Evolutionary conservation across 1,284 basidiomycete genomes (phyloP), one percentile per base, ranked within the genome.

Genomic region (Ceraceosorus guamensis): DNA sequence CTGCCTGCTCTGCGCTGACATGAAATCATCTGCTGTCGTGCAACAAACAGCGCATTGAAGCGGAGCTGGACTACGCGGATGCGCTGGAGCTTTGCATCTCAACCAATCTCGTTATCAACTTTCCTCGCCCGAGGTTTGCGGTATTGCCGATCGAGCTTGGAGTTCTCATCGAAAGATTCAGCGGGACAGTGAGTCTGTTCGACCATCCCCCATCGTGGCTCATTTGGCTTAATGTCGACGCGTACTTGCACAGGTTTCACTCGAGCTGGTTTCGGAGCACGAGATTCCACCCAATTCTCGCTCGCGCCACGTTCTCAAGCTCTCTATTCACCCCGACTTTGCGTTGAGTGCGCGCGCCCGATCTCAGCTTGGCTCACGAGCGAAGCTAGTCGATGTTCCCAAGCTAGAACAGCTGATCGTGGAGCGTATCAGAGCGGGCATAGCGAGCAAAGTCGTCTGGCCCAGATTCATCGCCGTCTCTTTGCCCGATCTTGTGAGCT

Each of bases 381-480:
- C 82, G 5, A 83, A 82, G 69, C 73, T 83, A 16, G 81, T 83
- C 61, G 82, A 83, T 63, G 79, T 83, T 2, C 82, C 82, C 8
- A 83, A 83, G 67, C 79, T 83, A 44, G 82, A 83, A 61, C 82
- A 83, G 65, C 77, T 83, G 33, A 77, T 83, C 52, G 65, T 80
- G 2, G 78, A 79, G 4, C 76, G 82, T 3, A 65, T 83, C 0
- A 76, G 81, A 32, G 76, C 76, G 2, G 78, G 76, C 50, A 78
- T 83, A 14, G 77, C 79, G 58, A 80, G 81, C 55, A 76, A 78
- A 4, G 70, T 81, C 50, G 81, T 82, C 31, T 79, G 79, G 77
- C 81, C 81, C 0, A 70, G 77, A 46, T 78, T 78, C 54, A 70
- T 79, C 59, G 77, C 76, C 6, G 66, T 81, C 41, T 76, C 76